These are phyloP conservation scores for Corynascus novoguineensis DNA, from an alignment of 495 filamentous ascomycete genomes.

Conservation along the genomic window DNA sequence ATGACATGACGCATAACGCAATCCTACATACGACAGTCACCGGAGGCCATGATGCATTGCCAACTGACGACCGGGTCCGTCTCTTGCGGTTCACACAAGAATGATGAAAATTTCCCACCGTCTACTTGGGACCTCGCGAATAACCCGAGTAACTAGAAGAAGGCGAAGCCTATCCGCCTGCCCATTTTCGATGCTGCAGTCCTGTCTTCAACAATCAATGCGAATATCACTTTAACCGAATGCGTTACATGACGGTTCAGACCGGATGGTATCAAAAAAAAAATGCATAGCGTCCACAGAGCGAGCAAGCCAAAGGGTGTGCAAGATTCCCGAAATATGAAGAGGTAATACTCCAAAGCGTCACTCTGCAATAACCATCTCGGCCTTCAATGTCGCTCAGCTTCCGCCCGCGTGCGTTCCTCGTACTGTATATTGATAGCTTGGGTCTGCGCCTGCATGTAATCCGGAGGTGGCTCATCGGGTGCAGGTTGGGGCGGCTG, in stretches of 20 bases:
- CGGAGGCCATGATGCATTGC: no score
- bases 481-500: slow-evolving; percentile 46
- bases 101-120: no score
- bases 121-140: no score
- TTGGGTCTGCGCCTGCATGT: slow-evolving; percentile 82
- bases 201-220: slow-evolving; percentile 1
- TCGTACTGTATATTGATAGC: slow-evolving; percentile 55
- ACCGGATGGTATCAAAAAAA: slow-evolving; percentile 14
- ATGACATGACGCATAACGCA: background rate
- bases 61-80: background rate
- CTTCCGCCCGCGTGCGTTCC: slow-evolving; percentile 42
- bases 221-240: background rate
- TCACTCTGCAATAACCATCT: background rate
- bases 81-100: background rate
- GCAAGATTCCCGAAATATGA: background rate
- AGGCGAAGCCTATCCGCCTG: no score
- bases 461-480: slow-evolving; percentile 82
- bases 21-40: background rate
- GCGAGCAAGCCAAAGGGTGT: slow-evolving; percentile 1
- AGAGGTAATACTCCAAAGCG: background rate
- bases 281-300: background rate
- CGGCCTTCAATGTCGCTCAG: slow-evolving; percentile 34
- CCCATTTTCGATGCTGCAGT: background rate
- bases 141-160: no score
- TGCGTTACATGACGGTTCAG: background rate